Base-by-base conservation (phyloP, 805 yeast species). In the Suhomyces sp. region DNA sequence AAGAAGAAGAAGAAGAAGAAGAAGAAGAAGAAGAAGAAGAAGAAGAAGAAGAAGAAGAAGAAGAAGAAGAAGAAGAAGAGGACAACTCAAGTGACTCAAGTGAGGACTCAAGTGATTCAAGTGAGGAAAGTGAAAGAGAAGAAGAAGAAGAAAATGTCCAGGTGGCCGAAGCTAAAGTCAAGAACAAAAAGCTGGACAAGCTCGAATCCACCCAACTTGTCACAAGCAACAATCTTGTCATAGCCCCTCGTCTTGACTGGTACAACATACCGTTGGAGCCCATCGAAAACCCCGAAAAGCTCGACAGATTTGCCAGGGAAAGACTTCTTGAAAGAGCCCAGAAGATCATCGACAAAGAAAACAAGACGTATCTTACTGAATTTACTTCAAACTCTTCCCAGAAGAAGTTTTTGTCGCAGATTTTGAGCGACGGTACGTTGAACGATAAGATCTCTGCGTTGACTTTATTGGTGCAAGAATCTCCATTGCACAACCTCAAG, bases 361-460 rank as follows among this genome's bases (percentile, higher is more conserved):
- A 89, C 67, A 77, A 80, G 52, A 62, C 76, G 0, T 93, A 88
- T 66, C 78, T 82, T 55, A 85, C 84, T 54, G 96, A 86, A 65
- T 86, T 86, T 65, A 81, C 87, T 50, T 84, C 84, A 57, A 81
- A 85, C 51, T 83, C 86, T 39, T 87, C 96, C 5, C 97, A 88
- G 73, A 85, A 83, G 65, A 86, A 89, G 77, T 93, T 93, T 68
- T 82, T 90, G 77, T 81, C 93, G 1, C 96, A 93, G 69, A 86
- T 94, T 59, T 80, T 94, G 62, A 79, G 91, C 5, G 86, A 84
- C 58, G 99, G 99, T 88, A 94, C 99, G 0, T 78, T 93, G 60
- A 86, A 84, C 61, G 99, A 94, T 85, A 91, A 94, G 72, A 88
- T 94, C 50, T 89, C 97, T 46, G 97, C 99, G 0, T 78, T 94